phyloP scores from a whole-genome alignment of 2,329 filamentous ascomycete species.

The Alternaria arborescens region DNA sequence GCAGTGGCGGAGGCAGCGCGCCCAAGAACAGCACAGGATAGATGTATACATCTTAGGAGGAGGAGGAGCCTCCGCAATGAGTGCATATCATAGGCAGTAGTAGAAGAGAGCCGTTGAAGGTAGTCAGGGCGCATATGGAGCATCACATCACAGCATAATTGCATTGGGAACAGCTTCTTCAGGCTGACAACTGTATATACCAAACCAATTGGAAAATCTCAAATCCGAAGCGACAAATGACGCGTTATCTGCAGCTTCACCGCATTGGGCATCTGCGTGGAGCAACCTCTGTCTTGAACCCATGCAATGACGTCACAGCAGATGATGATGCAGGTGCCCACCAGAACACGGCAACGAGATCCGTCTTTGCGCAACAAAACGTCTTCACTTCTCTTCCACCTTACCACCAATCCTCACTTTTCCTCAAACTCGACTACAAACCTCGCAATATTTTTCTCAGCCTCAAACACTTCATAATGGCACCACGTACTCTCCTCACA shows the following conservation, averaged over 20 bases:
- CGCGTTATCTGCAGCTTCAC: background rate
- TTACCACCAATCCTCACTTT: background rate
- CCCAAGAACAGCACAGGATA: constrained; percentile 43
- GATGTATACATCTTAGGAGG: background rate
- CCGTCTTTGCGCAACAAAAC: constrained; percentile 5
- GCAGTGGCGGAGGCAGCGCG: constrained; percentile 49
- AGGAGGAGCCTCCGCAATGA: background rate
- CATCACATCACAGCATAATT: constrained; percentile 10
- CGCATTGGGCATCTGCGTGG: constrained; percentile 3
- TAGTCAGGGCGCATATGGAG: background rate
- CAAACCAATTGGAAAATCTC: background rate
- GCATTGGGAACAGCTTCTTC: background rate
- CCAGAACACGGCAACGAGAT: constrained; percentile 6
- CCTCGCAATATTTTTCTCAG: background rate
- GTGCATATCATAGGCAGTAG: background rate
- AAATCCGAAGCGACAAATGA: background rate
- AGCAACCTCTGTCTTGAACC: background rate
- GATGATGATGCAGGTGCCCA: constrained; percentile 1
- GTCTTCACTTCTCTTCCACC: background rate
- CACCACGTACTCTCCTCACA: constrained; percentile 24
- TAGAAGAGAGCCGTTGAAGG: background rate
- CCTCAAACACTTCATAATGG: constrained; percentile 19
- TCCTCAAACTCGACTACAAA: fast-evolving
- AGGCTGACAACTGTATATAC: background rate
- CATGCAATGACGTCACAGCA: constrained; percentile 7